phyloP scores from a whole-genome alignment of 768 basidiomycete genomes.

The Psilocybe cubensis region DNA sequence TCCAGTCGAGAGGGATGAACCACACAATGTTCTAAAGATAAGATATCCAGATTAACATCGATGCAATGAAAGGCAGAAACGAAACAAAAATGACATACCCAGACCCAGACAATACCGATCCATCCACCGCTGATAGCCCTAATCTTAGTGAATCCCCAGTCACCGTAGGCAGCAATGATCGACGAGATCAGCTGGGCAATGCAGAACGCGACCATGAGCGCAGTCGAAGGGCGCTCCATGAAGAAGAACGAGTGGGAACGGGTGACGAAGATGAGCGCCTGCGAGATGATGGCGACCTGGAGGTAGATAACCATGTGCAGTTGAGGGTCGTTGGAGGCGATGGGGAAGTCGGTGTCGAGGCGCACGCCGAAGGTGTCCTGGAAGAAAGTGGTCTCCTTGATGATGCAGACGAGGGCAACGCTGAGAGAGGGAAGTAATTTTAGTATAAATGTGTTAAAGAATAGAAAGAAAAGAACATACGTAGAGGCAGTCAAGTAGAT shows the following conservation, averaged over 20 bases:
- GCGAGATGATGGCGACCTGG: conserved; percentile 98
- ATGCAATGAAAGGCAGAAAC: neutral
- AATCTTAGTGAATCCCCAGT: conserved; percentile 95
- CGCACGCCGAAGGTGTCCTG: conserved; percentile 80
- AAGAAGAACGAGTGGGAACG: conserved; percentile 96
- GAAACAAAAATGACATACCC: conserved; percentile 67
- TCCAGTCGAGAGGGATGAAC: conserved; percentile 94
- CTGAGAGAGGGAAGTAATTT: conserved; percentile 38
- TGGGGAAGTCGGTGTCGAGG: conserved; percentile 40
- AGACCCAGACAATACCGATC: conserved; percentile 98
- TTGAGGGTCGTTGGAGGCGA: conserved; percentile 64
- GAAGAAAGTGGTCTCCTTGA: conserved; percentile 91
- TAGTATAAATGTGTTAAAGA: neutral
- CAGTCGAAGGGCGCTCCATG: conserved; percentile 92
- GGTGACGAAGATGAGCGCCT: conserved; percentile 96
- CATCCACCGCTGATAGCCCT: conserved; percentile 83
- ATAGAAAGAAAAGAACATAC: conserved; percentile 47
- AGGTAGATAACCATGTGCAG: conserved; percentile 93
- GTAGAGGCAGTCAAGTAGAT: conserved; percentile 92
- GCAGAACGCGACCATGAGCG: conserved; percentile 89
- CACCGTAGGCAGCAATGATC: conserved; percentile 91
- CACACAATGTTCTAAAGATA: conserved; percentile 81
- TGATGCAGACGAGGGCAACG: conserved; percentile 78
- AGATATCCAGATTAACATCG: conserved; percentile 13
- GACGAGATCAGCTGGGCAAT: conserved; percentile 93